Evolutionary conservation across 2,329 filamentous ascomycete genomes (phyloP).

Genomic region (Ceratocystis colombiana): DNA sequence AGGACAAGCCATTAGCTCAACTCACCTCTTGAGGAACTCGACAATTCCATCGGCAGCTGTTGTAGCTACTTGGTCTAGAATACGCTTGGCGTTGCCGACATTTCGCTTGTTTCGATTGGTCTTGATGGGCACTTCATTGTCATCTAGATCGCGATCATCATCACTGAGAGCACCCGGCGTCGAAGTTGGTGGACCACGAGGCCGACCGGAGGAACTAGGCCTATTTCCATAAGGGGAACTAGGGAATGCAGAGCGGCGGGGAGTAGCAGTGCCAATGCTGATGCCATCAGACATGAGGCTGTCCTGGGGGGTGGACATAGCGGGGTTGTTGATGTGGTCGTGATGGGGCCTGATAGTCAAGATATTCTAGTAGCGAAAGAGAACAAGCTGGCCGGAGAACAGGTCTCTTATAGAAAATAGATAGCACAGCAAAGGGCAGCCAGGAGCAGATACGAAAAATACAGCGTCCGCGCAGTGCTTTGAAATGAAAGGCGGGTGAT

Average conservation of each 20-base stretch:
- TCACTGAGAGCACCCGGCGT: constrained; percentile 51
- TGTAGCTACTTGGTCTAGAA: constrained; percentile 66
- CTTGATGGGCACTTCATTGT: constrained; percentile 51
- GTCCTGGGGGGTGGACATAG: constrained; percentile 24
- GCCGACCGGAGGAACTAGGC: constrained; percentile 45
- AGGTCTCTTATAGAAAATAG: too few relatives aligned
- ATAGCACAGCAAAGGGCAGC: too few relatives aligned
- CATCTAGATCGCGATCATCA: constrained; percentile 50
- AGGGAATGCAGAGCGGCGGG: constrained; percentile 36
- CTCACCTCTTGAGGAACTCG: constrained; percentile 66
- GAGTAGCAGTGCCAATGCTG: constrained; percentile 37
- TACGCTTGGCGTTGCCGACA: constrained; percentile 50
- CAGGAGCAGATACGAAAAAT: too few relatives aligned
- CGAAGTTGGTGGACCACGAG: constrained; percentile 53
- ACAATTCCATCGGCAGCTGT: constrained; percentile 68
- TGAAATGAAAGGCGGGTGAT: too few relatives aligned
- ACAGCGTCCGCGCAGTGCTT: too few relatives aligned
- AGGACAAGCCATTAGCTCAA: constrained; percentile 20
- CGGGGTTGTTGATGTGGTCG: neutral
- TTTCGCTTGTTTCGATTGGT: constrained; percentile 32
- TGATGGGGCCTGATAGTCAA: neutral
- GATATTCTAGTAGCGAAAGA: too few relatives aligned
- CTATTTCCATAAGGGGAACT: constrained; percentile 21
- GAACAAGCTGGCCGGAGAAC: too few relatives aligned
- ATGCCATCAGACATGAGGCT: constrained; percentile 47